Percentiles rank a stretch among this genome's conserved stretches.
These are phyloP conservation scores for Yamadazyma aaseri DNA, from an alignment of 1,139 yeast genomes.

Conservation along the genomic window DNA sequence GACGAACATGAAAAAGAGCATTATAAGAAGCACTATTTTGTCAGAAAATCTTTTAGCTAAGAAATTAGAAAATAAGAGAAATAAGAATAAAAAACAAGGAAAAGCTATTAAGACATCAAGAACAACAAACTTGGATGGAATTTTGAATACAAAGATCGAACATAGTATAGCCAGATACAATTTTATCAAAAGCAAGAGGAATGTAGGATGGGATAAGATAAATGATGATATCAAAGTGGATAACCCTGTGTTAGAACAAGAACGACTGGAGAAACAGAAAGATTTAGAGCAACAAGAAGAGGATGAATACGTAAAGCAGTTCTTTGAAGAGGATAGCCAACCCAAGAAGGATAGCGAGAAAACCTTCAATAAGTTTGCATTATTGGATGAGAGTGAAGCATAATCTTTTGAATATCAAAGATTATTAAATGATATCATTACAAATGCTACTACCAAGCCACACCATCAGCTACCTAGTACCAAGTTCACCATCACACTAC, in stretches of 20 bases:
- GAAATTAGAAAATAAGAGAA: slow-evolving; percentile 46
- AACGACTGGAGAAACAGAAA: slow-evolving; percentile 15
- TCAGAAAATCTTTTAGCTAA: slow-evolving; percentile 61
- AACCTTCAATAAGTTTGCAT: slow-evolving; percentile 6
- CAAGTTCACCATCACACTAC: too few species aligned
- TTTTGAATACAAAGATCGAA: slow-evolving; percentile 58
- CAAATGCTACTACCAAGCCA: too few species aligned
- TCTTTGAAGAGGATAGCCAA: slow-evolving; percentile 26
- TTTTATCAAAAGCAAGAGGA: slow-evolving; percentile 59
- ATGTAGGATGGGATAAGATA: slow-evolving; percentile 71
- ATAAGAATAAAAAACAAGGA: slow-evolving; percentile 29
- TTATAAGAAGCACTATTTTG: slow-evolving; percentile 67
- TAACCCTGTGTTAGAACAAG: too few species aligned
- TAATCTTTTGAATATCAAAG: not conserved
- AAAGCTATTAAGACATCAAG: slow-evolving; percentile 43
- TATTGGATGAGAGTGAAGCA: slow-evolving; percentile 10
- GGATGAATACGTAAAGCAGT: slow-evolving; percentile 36
- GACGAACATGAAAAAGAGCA: slow-evolving; percentile 51
- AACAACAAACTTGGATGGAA: slow-evolving; percentile 53
- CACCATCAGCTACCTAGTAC: too few species aligned
- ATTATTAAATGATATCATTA: too few species aligned
- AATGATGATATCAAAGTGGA: slow-evolving; percentile 29
- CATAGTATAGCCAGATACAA: slow-evolving; percentile 64
- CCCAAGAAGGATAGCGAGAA: not conserved
- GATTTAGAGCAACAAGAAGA: slow-evolving; percentile 29